Evolutionary conservation across 1,139 yeast genomes (phyloP).

Genomic region (Kazachstania sp.): DNA sequence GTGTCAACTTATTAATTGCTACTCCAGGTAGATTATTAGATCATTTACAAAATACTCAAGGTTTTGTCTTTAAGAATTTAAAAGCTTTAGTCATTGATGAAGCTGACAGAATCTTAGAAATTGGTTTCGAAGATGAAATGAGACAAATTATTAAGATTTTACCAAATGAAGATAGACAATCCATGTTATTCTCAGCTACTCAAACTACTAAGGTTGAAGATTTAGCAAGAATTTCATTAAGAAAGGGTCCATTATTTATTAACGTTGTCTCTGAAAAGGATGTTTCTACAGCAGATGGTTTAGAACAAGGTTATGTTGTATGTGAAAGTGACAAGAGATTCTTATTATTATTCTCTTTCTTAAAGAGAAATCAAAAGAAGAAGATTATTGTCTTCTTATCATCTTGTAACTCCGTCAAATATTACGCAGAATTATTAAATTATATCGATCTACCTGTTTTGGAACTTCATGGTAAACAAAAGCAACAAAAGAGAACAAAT

Average conservation of each 20-base stretch:
- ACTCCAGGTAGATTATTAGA: conserved; percentile 96
- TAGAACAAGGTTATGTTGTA: conserved; percentile 96
- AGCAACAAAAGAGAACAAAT: conserved; percentile 95
- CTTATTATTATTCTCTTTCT: conserved; percentile 77
- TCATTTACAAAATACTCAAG: conserved; percentile 91
- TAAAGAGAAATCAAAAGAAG: conserved; percentile 85
- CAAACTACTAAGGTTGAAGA: conserved; percentile 99
- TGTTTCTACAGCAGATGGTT: conserved; percentile 87
- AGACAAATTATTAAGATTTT: conserved; percentile 87
- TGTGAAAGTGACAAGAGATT: conserved; percentile 95
- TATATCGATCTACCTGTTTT: conserved; percentile 94
- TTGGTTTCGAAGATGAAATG: conserved; percentile 98
- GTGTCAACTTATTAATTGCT: conserved; percentile 88
- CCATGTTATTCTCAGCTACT: conserved; percentile 96
- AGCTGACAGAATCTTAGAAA: conserved; percentile 93
- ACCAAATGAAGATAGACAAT: conserved; percentile 90
- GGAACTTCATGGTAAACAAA: conserved; percentile 95
- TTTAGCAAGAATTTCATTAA: conserved; percentile 88
- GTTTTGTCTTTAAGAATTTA: conserved; percentile 88
- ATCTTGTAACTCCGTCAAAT: conserved; percentile 94
- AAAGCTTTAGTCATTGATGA: conserved; percentile 93
- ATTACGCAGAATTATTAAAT: conserved; percentile 87
- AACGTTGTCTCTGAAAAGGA: conserved; percentile 82
- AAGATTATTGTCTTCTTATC: conserved; percentile 89
- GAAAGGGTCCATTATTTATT: conserved; percentile 92